These are phyloP conservation scores for Clarireedia homoeocarpa DNA, from an alignment of 2,329 filamentous ascomycete species.

Conservation along the genomic window DNA sequence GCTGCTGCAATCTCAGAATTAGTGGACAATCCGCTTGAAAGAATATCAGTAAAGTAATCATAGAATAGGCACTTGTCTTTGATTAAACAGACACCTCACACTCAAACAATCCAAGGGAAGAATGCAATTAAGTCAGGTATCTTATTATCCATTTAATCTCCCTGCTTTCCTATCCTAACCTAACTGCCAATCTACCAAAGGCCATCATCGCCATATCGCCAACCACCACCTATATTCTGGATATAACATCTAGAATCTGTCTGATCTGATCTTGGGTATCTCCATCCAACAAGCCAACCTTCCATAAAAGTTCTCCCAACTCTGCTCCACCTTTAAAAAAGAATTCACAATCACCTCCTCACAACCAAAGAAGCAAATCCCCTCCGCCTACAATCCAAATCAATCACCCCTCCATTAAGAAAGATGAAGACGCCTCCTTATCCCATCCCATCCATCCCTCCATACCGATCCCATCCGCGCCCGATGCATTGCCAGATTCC, in stretches of 20 bases:
- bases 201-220: not conserved
- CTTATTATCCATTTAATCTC: slow-evolving; percentile 8
- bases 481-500: not conserved
- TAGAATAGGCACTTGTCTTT: too few species aligned
- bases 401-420: not conserved
- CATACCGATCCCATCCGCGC: not conserved
- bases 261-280: slow-evolving; percentile 10
- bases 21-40: too few species aligned
- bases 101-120: not conserved
- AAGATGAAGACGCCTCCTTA: not conserved
- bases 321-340: not conserved
- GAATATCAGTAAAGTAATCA: too few species aligned
- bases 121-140: not conserved
- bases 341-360: not conserved
- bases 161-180: not conserved
- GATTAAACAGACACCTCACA: too few species aligned
- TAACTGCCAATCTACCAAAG: not conserved
- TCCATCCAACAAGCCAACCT: slow-evolving; percentile 7
- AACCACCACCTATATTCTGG: not conserved
- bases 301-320: not conserved
- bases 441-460: not conserved
- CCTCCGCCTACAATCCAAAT: not conserved
- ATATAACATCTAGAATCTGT: not conserved
- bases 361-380: slow-evolving; percentile 4
- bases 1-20: too few species aligned